Evolutionary conservation across 345 rosid species (phyloP), one percentile per base, ranked within the genome.

Genomic region (Trapa incisa): DNA sequence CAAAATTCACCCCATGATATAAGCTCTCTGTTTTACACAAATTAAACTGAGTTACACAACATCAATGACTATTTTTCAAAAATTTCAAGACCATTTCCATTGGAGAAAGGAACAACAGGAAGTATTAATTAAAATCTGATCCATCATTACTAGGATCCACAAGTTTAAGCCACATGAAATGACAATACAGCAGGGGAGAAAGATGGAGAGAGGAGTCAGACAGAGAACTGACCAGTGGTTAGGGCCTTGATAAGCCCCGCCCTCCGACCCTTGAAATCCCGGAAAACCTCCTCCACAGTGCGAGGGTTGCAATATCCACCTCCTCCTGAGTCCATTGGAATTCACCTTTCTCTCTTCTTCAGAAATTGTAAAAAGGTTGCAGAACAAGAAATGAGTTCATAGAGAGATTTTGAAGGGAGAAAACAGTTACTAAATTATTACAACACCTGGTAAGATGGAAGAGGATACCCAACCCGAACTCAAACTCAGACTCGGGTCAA

Each of bases 241-340:
- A 86, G 86, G 73, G 92, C 92, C 68, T 80, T 86, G 75, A 86
- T 77, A 80, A 84, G 76, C 74, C 83, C 92, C 72, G 86, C 79
- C 72, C 92, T 71, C 5, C 29, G 86, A 69, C 92, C 92, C 67
- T 77, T 79, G 72, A 86, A 86, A 77, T 86, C 92, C 75, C 84
- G 79, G 73, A 86, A 84, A 2, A 86, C 92, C 78, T 84, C 89
- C 77, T 86, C 92, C 33, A 86, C 92, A 29, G 92, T 84, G 72
- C 92, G 89, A 62, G 85, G 79, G 73, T 79, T 79, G 68, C 70
- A 76, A 75, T 70, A 79, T 39, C 75, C 74, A 58, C 70, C 79
- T 37, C 16, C 72, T 65, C 47, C 54, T 62, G 47, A 54, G 71
- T 33, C 64, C 67, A 9, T 62, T 22, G 29, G 0, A 22, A 22